phyloP scores from a whole-genome alignment of 768 basidiomycete genomes.

The Leccinum disarticulatum region DNA sequence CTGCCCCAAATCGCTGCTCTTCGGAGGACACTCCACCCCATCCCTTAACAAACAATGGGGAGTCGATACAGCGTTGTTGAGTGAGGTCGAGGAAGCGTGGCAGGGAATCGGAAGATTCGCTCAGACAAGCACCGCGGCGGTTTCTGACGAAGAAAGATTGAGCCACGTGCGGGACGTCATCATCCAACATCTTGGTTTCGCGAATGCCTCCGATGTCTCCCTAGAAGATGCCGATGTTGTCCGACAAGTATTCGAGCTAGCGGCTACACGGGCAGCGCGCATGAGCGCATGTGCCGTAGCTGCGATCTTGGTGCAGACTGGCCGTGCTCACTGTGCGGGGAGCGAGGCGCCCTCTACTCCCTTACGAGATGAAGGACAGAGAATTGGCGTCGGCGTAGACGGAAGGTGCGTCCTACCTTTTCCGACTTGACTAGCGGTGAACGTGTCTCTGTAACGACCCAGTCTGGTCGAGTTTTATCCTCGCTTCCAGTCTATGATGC shows the following conservation, averaged over 20 bases:
- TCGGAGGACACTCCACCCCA: conserved; percentile 73
- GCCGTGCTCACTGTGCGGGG: conserved; percentile 53
- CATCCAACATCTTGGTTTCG: conserved; percentile 59
- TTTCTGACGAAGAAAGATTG: conserved; percentile 36
- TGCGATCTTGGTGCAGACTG: conserved; percentile 80
- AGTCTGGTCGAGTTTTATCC: conserved; percentile 95
- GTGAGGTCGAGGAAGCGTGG: conserved; percentile 79
- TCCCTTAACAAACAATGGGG: conserved; percentile 89
- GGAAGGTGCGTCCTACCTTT: conserved; percentile 60
- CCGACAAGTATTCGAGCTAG: conserved; percentile 73
- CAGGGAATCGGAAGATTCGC: conserved; percentile 39
- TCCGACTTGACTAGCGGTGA: neutral
- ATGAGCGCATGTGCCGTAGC: conserved; percentile 88
- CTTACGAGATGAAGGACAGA: conserved; percentile 40
- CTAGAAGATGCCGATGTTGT: conserved; percentile 72
- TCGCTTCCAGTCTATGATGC: conserved; percentile 70
- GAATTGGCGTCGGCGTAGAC: conserved; percentile 85
- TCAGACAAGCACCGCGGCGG: conserved; percentile 2
- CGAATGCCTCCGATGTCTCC: conserved; percentile 48
- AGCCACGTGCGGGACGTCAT: conserved; percentile 61
- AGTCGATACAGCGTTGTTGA: conserved; percentile 91
- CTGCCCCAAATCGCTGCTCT: conserved; percentile 67
- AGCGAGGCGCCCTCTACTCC: conserved; percentile 22
- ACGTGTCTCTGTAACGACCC: neutral
- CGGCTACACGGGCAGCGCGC: conserved; percentile 78